Percentiles rank a stretch among this genome's conserved stretches.
phyloP scores from a whole-genome alignment of 768 basidiomycete species.

The Rhizopogon vinicolor region DNA sequence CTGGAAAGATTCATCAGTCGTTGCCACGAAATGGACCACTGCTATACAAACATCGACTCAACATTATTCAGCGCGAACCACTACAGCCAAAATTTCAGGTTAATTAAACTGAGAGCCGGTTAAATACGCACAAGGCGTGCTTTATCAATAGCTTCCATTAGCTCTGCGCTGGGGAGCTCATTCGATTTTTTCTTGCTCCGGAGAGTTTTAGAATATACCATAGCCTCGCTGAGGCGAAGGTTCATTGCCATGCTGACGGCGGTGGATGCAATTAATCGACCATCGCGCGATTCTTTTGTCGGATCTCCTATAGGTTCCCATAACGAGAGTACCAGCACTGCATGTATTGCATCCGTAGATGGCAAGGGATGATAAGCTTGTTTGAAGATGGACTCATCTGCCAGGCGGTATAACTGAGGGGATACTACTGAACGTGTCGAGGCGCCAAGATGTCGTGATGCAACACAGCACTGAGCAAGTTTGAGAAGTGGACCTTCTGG shows the following conservation, averaged over 20 bases:
- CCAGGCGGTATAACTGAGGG: constrained; percentile 37
- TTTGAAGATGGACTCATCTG: constrained; percentile 33
- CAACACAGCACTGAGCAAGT: constrained; percentile 42
- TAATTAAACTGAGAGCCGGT: constrained; percentile 9
- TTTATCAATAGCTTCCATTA: constrained; percentile 30
- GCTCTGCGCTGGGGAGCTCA: constrained; percentile 22
- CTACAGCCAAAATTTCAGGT: constrained; percentile 18
- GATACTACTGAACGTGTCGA: constrained; percentile 29
- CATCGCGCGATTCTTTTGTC: constrained; percentile 30
- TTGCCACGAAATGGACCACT: background rate
- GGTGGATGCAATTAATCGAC: constrained; percentile 33
- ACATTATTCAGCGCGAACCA: constrained; percentile 34
- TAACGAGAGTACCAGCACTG: constrained; percentile 37
- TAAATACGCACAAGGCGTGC: constrained; percentile 32
- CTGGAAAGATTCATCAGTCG: constrained; percentile 17
- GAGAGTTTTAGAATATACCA: constrained; percentile 26
- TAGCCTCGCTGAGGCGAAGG: constrained; percentile 34
- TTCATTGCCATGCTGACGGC: constrained; percentile 47
- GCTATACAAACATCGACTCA: constrained; percentile 33
- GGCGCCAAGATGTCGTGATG: constrained; percentile 38
- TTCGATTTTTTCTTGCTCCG: constrained; percentile 23
- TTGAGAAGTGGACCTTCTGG: constrained; percentile 32
- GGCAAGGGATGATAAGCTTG: constrained; percentile 40
- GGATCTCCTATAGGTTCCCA: constrained; percentile 38
- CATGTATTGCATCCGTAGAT: constrained; percentile 36